Evolutionary conservation across 2,329 filamentous ascomycete species (phyloP), one percentile per base, ranked within the genome.

Genomic region (Sporothrix curviconia): DNA sequence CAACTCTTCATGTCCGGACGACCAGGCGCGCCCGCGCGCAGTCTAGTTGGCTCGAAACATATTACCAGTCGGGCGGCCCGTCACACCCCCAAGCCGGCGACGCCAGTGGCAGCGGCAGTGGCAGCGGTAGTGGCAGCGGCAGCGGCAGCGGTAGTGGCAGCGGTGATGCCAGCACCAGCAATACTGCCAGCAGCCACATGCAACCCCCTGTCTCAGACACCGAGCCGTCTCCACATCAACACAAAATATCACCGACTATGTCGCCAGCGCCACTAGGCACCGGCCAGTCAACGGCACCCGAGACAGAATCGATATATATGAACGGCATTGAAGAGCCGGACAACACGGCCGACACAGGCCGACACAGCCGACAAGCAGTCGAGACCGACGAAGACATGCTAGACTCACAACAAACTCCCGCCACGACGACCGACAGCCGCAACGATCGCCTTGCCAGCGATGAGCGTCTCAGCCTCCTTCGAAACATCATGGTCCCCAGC

Each of bases 1-100:
- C 43, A 59, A 56, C 62, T 72, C 72, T 46, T 73, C 73, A 62
- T 77, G 75, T 58, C 75, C 75, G 58, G 75, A 77, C 58, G 72
- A 76, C 25, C 65, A 70, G 66, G 51, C 63, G 65, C 56, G n/a
- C 66, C 54, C 52, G 62, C 54, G 59, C 68, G 60, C 59, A 61
- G 7, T 56, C 65, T 17, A 61, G 59, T 59, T 69, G 67, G 67
- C 61, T 59, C 58, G 14, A 49, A 15, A 54, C 47, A 15, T 52
- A 60, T 0, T 63, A 64, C 39, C 40, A 60, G 19, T 39, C 49
- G 12, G 28, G 32, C 25, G 25, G 43, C 4, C 55, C 14, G 19
- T 6, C 54, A 11, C 49, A 32, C 17, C 9, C 19, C 34, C 50
- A 51, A 7, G n/a, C 32, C 7, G 28, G 6, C 34, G 19, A 24